A percentile compares a stretch with the other conserved stretches of the same genome.
phyloP scores from a whole-genome alignment of 768 basidiomycete genomes.

The Calocybe cyanea region DNA sequence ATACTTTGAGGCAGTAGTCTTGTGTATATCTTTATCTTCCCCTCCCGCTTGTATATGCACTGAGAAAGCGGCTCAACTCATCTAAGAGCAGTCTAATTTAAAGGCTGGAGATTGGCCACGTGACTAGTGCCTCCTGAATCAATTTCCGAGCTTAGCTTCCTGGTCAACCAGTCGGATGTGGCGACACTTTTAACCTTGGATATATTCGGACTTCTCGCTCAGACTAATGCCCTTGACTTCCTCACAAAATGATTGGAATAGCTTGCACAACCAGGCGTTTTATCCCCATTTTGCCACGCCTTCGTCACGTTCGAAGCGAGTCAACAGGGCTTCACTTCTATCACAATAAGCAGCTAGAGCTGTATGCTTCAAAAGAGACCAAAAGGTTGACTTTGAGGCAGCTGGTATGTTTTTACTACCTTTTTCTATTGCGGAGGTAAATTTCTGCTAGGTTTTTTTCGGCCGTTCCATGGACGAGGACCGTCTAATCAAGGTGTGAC shows the following conservation, averaged over 20 bases:
- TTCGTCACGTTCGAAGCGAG: constrained; percentile 11
- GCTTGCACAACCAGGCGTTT: constrained; percentile 7
- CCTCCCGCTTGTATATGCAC: too few species aligned
- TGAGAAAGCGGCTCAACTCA: too few species aligned
- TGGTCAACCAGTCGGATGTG: too few species aligned
- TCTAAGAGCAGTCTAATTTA: too few species aligned
- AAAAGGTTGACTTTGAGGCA: constrained; percentile 74
- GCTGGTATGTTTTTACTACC: constrained; percentile 44
- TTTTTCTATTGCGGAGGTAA: not conserved
- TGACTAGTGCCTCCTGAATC: too few species aligned
- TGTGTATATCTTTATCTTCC: too few species aligned
- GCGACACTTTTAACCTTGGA: too few species aligned
- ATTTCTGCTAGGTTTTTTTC: constrained; percentile 63
- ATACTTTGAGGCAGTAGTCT: constrained; percentile 35
- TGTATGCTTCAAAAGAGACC: constrained; percentile 72
- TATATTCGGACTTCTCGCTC: too few species aligned
- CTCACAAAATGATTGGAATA: constrained; percentile 12
- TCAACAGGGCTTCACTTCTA: constrained; percentile 63
- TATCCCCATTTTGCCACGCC: constrained; percentile 1
- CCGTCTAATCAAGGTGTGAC: constrained; percentile 65
- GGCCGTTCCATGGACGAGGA: constrained; percentile 81
- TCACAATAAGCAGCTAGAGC: constrained; percentile 76
- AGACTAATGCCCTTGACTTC: constrained; percentile 6
- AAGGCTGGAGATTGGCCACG: too few species aligned
- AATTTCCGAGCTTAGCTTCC: too few species aligned